These are phyloP conservation scores for Fusarium zealandicum DNA, from an alignment of 2,329 filamentous ascomycete species.

Conservation along the genomic window DNA sequence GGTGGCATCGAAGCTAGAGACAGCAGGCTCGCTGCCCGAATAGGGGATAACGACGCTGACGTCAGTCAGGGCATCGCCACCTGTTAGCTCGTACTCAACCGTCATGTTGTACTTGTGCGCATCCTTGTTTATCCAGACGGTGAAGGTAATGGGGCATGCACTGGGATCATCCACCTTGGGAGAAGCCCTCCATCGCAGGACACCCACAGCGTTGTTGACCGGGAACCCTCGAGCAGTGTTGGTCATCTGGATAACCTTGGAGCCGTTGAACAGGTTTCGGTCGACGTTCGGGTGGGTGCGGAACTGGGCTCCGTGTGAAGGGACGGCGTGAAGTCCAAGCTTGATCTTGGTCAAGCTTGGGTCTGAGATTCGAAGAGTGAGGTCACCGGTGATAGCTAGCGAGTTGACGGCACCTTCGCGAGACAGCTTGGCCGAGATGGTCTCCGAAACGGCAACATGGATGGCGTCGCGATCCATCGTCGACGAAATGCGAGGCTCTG, in stretches of 20 bases:
- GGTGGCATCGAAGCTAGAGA: slow-evolving; percentile 91
- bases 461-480: slow-evolving; percentile 83
- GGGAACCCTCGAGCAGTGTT: slow-evolving; percentile 90
- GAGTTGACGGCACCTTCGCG: slow-evolving; percentile 87
- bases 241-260: slow-evolving; percentile 87
- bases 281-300: slow-evolving; percentile 97
- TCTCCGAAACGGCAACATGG: slow-evolving; percentile 85
- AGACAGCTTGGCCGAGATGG: slow-evolving; percentile 88
- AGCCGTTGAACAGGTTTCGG: slow-evolving; percentile 81
- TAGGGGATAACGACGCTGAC: slow-evolving; percentile 91
- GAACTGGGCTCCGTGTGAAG: slow-evolving; percentile 87
- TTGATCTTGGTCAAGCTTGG: slow-evolving; percentile 90
- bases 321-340: slow-evolving; percentile 76
- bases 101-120: slow-evolving; percentile 87
- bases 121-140: slow-evolving; percentile 95
- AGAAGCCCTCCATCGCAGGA: slow-evolving; percentile 89
- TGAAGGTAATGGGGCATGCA: slow-evolving; percentile 92
- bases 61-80: slow-evolving; percentile 78
- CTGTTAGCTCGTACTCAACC: slow-evolving; percentile 92
- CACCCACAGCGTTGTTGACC: slow-evolving; percentile 89
- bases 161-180: slow-evolving; percentile 81
- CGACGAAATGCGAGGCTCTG: slow-evolving; percentile 66
- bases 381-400: slow-evolving; percentile 88
- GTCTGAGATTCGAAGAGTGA: slow-evolving; percentile 90
- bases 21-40: slow-evolving; percentile 79